These are phyloP conservation scores for Sechiopsis laciniata DNA, from an alignment of 306 rosid species.

Conservation along the genomic window DNA sequence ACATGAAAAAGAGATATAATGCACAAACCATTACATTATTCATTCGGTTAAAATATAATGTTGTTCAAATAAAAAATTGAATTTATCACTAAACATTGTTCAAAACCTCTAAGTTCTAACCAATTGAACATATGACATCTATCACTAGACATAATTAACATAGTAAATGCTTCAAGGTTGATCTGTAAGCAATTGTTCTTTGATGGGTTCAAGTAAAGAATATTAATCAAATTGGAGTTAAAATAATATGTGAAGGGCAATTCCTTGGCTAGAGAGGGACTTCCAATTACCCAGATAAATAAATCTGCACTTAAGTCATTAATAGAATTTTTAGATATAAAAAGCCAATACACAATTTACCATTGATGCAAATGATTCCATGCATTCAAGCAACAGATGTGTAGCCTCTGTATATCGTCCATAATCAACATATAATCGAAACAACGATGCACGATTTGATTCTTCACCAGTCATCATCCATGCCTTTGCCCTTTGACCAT, in stretches of 20 bases:
- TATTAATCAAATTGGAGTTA: not conserved
- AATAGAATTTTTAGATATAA: not conserved
- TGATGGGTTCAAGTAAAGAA: not conserved
- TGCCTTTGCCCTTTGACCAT: constrained; percentile 47
- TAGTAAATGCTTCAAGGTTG: not conserved
- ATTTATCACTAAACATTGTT: not conserved
- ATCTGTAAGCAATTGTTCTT: not conserved
- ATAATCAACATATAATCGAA: constrained; percentile 71
- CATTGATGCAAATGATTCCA: constrained; percentile 65
- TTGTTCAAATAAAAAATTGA: not conserved
- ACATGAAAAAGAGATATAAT: not conserved
- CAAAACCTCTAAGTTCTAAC: no score
- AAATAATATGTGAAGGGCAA: not conserved
- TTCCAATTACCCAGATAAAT: not conserved
- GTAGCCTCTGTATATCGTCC: constrained; percentile 89
- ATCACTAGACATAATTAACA: not conserved
- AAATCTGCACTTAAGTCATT: not conserved
- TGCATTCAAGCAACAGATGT: constrained; percentile 61
- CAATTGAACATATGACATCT: not conserved
- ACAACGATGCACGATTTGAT: constrained; percentile 74
- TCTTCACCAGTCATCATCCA: constrained; percentile 82
- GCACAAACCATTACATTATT: not conserved
- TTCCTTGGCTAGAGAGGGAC: not conserved
- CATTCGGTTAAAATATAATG: not conserved
- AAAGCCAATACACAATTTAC: constrained; percentile 31